Evolutionary conservation across 78 protist genomes (phyloP).

Genomic region (Acrasis kona): DNA sequence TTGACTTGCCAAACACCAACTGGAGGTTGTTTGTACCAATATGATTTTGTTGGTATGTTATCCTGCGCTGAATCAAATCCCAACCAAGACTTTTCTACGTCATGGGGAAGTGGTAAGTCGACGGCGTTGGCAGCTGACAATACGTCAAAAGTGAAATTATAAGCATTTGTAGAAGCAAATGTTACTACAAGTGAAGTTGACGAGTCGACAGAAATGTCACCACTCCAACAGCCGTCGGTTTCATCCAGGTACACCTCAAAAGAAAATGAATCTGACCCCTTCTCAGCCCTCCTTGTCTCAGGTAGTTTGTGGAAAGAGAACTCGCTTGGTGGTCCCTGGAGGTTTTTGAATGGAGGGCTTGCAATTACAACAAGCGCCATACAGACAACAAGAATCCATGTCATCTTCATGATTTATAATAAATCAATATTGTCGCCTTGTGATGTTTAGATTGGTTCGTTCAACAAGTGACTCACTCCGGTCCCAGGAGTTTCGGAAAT

Average conservation of each 20-base stretch:
- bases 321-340: background rate
- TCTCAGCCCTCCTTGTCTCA: background rate
- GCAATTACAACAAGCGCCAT: background rate
- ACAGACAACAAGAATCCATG: too few species aligned
- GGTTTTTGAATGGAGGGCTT: background rate
- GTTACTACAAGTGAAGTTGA: background rate
- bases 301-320: background rate
- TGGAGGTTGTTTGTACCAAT: too few species aligned
- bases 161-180: background rate
- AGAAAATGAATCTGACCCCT: background rate
- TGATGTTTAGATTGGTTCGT: too few species aligned
- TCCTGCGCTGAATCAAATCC: background rate
- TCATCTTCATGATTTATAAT: too few species aligned
- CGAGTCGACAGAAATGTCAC: background rate
- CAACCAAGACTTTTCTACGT: background rate
- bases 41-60: too few species aligned
- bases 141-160: background rate
- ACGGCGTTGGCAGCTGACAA: background rate
- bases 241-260: background rate
- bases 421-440: too few species aligned
- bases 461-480: background rate
- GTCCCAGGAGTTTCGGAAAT: background rate
- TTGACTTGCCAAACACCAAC: too few species aligned
- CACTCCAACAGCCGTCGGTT: background rate
- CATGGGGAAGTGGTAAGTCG: background rate